Evolutionary conservation across 768 basidiomycete genomes (phyloP), one percentile per base, ranked within the genome.

Genomic region (Chiua virens): DNA sequence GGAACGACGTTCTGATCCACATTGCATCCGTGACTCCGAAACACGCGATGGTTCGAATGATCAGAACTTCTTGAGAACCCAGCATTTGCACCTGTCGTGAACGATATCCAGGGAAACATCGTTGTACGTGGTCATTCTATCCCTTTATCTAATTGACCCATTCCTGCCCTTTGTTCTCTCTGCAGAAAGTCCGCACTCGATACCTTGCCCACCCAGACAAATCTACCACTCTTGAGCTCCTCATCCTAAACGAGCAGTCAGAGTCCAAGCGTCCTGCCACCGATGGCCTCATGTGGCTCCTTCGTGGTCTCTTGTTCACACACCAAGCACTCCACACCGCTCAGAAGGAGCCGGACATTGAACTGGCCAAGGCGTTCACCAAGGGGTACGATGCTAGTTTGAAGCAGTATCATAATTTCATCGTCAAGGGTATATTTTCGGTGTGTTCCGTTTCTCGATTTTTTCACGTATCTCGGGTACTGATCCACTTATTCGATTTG

Each of bases 91-190:
- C 76, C 86, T 34, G 97, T 99, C 17, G 86, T 92, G 71, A 78
- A 65, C 59, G 97, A 99, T 73, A 61, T 99, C 61, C 89, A 80
- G 49, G 92, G 93, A 27, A 99, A 99, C 74, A 97, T 98, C 71
- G 72, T 76, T 44, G 96, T 97, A 62, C 61, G 82, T 67, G 1
- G 27, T 15, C 43, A 1, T 22, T 15, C 3, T 23, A n/a, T 27
- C 21, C 8, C 10, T 21, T 21, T 7, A 8, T 23, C 21, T 5
- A 25, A 25, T 18, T 25, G 5, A 41, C 34, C 27, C 5, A 25
- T 25, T 30, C 28, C 10, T 8, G 5, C 6, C 5, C 36, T 49
- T n/a, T 48, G n/a, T n/a, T 32, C 45, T 23, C 27, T 44, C 25
- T 8, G 28, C 64, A 97, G 96, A 99, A 99, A 95, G 85, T 97